Percentiles rank a stretch among this genome's conserved stretches.
Evolutionary conservation across 805 yeast genomes (phyloP).

Genomic region (Candida anglica): DNA sequence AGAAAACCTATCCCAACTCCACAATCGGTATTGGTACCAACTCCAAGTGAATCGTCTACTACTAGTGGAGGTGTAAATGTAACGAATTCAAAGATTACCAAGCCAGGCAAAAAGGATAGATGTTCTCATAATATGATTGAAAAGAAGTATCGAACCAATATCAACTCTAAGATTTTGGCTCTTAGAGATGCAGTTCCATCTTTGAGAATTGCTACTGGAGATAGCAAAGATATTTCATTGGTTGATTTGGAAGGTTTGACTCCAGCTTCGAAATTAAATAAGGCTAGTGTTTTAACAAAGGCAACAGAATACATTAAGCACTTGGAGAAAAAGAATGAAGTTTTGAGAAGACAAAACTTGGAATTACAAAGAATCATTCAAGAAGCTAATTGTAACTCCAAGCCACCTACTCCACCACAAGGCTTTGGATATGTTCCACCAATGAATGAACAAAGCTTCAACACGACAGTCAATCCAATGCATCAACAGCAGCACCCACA

Average conservation of each 20-base stretch:
- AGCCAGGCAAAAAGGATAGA: constrained; percentile 52
- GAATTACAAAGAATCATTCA: constrained; percentile 35
- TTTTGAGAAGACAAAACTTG: constrained; percentile 43
- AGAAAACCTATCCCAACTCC: constrained; percentile 2
- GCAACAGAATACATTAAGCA: constrained; percentile 78
- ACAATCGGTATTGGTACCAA: background rate
- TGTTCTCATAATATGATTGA: constrained; percentile 77
- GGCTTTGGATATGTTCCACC: constrained; percentile 14
- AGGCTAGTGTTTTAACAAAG: constrained; percentile 71
- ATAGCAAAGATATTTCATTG: constrained; percentile 34
- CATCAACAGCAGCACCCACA: constrained; percentile 5
- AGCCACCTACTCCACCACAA: constrained; percentile 6
- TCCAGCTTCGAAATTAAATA: constrained; percentile 74
- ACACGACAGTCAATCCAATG: constrained; percentile 10
- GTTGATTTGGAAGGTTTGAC: constrained; percentile 65
- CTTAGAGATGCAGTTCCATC: constrained; percentile 78
- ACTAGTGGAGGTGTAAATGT: constrained; percentile 4
- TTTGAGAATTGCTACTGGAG: constrained; percentile 56
- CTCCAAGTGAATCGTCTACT: background rate
- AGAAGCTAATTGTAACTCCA: constrained; percentile 27
- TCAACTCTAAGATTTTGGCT: constrained; percentile 64
- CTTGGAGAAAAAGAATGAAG: constrained; percentile 57
- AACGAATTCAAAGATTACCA: constrained; percentile 22
- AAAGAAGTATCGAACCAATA: constrained; percentile 74
- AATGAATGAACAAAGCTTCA: constrained; percentile 9